Evolutionary conservation across 805 yeast genomes (phyloP), one percentile per base, ranked within the genome.

Genomic region (Wickerhamiella musiphila): DNA sequence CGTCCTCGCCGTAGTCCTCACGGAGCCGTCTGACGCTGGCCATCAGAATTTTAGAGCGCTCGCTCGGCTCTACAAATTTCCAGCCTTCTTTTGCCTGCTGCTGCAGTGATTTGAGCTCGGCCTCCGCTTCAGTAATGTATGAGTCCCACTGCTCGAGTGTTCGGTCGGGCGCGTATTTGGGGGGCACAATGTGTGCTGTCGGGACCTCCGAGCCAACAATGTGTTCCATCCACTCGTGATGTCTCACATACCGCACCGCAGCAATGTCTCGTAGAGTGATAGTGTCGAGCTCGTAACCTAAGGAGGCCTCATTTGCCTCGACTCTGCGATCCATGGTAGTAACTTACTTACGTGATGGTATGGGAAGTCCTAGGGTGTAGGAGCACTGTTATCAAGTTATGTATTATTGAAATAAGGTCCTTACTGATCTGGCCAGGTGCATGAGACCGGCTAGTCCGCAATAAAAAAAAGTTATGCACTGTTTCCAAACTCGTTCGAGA

Each of bases 191-290:
- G 11, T 43, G 40, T 14, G 39, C 34, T 3, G 47, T 42, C 13
- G 54, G 49, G 17, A 50, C 32, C 3, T 60, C 57, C 19, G 52
- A 43, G 11, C 61, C 64, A 11, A 60, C 37, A 3, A 56, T 50
- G 20, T 54, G 54, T 37, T 56, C 60, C 44, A 59, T 53, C 63
- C 64, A 60, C 35, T 59, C 65, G 38, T 59, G 62, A 37, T 59
- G 61, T 14, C 61, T 45, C 11, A 58, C 56, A 32, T 54, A 59
- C 14, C 65, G 46, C 26, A 54, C 51, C 18, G 59, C 54, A 12
- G 62, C 56, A n/a, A 59, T 54, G 31, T 59, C 61, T 10, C 63
- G 46, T 21, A 61, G 47, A 7, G 60, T 53, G 23, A 59, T 44
- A 6, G 53, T 43, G 36, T 59, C 65, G 18, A 59, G 45, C 40